phyloP scores from a whole-genome alignment of 768 basidiomycete species.

The Mycena metata region DNA sequence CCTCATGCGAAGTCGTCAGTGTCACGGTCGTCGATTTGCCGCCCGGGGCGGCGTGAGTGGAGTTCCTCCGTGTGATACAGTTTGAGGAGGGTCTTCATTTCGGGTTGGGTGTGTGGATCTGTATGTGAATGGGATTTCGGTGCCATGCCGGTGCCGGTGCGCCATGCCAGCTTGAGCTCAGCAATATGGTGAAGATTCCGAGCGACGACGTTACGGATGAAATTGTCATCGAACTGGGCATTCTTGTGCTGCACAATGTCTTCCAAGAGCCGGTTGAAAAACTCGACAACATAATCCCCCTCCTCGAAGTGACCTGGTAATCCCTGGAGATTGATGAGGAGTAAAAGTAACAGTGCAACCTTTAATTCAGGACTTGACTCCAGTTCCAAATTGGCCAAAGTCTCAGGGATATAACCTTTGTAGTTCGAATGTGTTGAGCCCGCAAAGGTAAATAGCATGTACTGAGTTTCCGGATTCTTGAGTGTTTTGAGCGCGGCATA shows the following conservation, averaged over 20 bases:
- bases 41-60: constrained; percentile 39
- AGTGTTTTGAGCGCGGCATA: too few relatives aligned
- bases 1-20: constrained; percentile 38
- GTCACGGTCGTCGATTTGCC: constrained; percentile 25
- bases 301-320: constrained; percentile 28
- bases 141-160: constrained; percentile 41
- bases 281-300: constrained; percentile 49
- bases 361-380: constrained; percentile 44
- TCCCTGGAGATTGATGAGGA: constrained; percentile 26
- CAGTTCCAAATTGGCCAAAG: constrained; percentile 46
- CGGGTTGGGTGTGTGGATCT: constrained; percentile 38
- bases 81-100: constrained; percentile 39
- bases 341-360: constrained; percentile 41
- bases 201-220: constrained; percentile 46
- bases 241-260: constrained; percentile 44
- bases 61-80: constrained; percentile 39
- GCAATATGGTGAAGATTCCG: constrained; percentile 50
- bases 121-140: constrained; percentile 40
- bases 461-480: too few relatives aligned
- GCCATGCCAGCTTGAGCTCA: constrained; percentile 46
- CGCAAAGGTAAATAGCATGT: constrained; percentile 50
- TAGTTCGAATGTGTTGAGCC: constrained; percentile 52
- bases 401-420: constrained; percentile 48
- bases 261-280: too few relatives aligned
- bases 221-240: constrained; percentile 45